Evolutionary conservation across 129 eudicot genomes (phyloP), one percentile per base, ranked within the genome.

Genomic region (Tanacetum coccineum): DNA sequence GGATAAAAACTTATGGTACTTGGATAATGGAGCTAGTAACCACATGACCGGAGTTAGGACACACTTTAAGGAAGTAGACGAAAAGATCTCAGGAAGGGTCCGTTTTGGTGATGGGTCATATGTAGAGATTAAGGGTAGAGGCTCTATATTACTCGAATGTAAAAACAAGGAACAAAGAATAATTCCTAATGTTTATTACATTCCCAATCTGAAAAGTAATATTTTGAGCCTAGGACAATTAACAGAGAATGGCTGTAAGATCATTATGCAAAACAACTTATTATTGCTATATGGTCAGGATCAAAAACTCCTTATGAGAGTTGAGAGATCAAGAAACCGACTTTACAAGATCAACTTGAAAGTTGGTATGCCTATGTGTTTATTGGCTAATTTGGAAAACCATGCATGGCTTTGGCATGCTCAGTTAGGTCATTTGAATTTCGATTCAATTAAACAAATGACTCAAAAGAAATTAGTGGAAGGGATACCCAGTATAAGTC

Each of bases 221-320:
- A 46, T 46, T 6, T 9, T n/a, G n/a, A 46, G 50, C 10, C 50
- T 46, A 46, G 50, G 50, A 9, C 50, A 46, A 46, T 46, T 46
- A 46, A 46, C 50, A 46, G 14, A 46, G 50, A 46, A 46, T 46
- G 14, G 50, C 13, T 46, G 50, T 46, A 46, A 46, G 50, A 46
- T 46, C 13, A 13, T 46, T 46, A 46, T 46, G 50, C 50, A 46
- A 46, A 46, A 46, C 50, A 46, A 46, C 50, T 6, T 9, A 46
- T 7, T 46, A 46, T 46, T 46, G 12, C 50, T 46, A n/a, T 50
- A 50, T 19, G 22, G 56, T n/a, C 56, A 51, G 21, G 56, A 14
- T 51, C 56, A 51, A 13, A 51, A 51, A 51, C 56, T 51, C 56
- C 56, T 51, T 51, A 13, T 51, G 56, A 51, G 22, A 15, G 56